These are phyloP conservation scores for Colletotrichum sp. DNA, from an alignment of 2,329 filamentous ascomycete species.

Conservation along the genomic window DNA sequence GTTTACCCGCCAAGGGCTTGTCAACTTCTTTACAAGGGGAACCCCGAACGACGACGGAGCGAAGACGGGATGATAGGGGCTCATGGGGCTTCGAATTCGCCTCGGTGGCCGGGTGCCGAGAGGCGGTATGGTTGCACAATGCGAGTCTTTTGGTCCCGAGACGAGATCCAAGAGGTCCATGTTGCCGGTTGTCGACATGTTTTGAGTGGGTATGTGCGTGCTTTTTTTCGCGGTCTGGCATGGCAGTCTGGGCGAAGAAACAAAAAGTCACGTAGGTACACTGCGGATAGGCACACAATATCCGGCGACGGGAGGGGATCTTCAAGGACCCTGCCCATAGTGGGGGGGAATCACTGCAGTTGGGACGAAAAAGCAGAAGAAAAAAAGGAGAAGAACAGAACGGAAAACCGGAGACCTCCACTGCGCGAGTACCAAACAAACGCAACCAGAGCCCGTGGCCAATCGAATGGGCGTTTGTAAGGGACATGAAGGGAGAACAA, in stretches of 20 bases:
- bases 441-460: not conserved
- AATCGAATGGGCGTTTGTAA: not conserved
- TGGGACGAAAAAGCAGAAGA: not conserved
- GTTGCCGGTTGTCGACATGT: not conserved
- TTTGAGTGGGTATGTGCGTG: not conserved
- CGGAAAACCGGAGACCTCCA: not conserved
- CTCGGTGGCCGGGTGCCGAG: constrained; percentile 1
- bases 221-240: not conserved
- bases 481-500: not conserved
- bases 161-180: constrained; percentile 3
- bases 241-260: not conserved
- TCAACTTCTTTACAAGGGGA: not conserved
- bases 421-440: not conserved
- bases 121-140: not conserved
- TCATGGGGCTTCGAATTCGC: not conserved
- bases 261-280: not conserved
- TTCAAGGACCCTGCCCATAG: not conserved
- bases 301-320: not conserved
- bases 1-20: constrained; percentile 13
- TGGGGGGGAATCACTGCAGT: not conserved
- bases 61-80: constrained; percentile 14
- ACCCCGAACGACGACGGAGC: not conserved
- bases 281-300: not conserved
- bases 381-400: not conserved
- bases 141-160: constrained; percentile 5